Conservation (phyloP, 2,329 filamentous ascomycete species). For the Parastagonospora nodorum region DNA sequence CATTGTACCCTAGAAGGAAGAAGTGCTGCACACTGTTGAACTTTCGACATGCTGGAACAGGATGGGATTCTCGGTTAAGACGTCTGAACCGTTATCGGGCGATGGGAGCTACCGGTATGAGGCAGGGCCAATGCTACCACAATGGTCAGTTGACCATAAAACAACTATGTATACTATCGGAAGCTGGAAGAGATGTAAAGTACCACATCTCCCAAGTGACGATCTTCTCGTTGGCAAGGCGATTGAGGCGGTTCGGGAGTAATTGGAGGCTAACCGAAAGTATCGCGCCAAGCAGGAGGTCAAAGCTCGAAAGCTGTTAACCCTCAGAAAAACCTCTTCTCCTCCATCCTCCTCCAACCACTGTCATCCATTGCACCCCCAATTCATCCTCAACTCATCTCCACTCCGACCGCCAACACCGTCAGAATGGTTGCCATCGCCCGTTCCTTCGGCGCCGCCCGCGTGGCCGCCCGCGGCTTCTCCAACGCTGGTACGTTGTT, state of each 20-base stretch:
- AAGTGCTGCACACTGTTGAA: too few species aligned
- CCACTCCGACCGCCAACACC: conserved; percentile 42
- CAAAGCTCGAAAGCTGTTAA: conserved; percentile 9
- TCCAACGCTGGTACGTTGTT: conserved; percentile 46
- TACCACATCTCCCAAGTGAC: background rate
- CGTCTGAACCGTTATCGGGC: too few species aligned
- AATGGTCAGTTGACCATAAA: too few species aligned
- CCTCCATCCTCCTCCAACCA: conserved; percentile 32
- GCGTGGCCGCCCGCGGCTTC: conserved; percentile 47
- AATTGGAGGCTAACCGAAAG: conserved; percentile 10
- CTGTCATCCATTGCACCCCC: conserved; percentile 41
- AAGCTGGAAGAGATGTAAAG: too few species aligned
- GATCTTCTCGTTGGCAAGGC: conserved; percentile 4
- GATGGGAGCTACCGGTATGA: too few species aligned
- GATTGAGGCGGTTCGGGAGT: conserved; percentile 10
- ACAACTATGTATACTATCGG: too few species aligned
- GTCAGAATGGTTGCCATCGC: conserved; percentile 49
- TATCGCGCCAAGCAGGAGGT: conserved; percentile 6
- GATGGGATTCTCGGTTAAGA: too few species aligned
- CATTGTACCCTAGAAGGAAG: too few species aligned
- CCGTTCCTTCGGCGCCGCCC: conserved; percentile 47
- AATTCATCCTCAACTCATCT: conserved; percentile 48
- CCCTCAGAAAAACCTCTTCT: conserved; percentile 21
- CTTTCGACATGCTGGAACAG: too few species aligned
- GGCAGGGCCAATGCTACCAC: too few species aligned